Evolutionary conservation across 805 yeast species (phyloP).

Genomic region (Suhomyces sp.): DNA sequence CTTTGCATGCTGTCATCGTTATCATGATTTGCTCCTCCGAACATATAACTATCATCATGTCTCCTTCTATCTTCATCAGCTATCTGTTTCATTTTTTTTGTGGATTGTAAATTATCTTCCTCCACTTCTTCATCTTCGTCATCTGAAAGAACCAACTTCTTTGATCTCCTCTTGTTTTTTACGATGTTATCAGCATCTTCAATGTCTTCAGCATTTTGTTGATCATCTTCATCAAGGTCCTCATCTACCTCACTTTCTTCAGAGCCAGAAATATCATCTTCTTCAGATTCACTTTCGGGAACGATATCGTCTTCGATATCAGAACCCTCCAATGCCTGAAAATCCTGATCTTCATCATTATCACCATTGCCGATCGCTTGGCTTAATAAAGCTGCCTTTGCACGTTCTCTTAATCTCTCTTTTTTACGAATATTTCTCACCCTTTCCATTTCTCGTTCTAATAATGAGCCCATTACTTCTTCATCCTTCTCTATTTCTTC

Average conservation of each 20-base stretch:
- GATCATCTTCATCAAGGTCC: constrained; percentile 1
- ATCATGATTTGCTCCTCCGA: constrained; percentile 19
- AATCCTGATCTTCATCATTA: constrained; percentile 21
- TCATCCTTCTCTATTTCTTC: constrained; percentile 44
- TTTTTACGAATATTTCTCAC: constrained; percentile 44
- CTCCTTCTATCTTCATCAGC: constrained; percentile 13
- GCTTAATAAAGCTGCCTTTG: constrained; percentile 30
- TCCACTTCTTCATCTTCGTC: constrained; percentile 17
- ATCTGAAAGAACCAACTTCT: constrained; percentile 9
- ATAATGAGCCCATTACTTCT: constrained; percentile 42
- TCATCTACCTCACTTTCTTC: constrained; percentile 21
- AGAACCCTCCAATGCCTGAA: constrained; percentile 14
- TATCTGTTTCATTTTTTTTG: constrained; percentile 6
- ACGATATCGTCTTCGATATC: constrained; percentile 15
- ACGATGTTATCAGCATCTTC: constrained; percentile 13
- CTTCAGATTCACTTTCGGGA: constrained; percentile 15
- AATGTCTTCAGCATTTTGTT: constrained; percentile 13
- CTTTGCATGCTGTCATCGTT: constrained; percentile 9
- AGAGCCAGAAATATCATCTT: constrained; percentile 6
- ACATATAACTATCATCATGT: constrained; percentile 31
- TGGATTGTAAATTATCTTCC: no score
- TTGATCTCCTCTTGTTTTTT: constrained; percentile 8
- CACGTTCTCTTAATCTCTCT: constrained; percentile 41
- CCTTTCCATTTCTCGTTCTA: constrained; percentile 53
- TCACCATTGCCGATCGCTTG: constrained; percentile 10